These are phyloP conservation scores for Hyaloperonospora brassicae DNA, from an alignment of 352 stramenopile species.

Conservation along the genomic window DNA sequence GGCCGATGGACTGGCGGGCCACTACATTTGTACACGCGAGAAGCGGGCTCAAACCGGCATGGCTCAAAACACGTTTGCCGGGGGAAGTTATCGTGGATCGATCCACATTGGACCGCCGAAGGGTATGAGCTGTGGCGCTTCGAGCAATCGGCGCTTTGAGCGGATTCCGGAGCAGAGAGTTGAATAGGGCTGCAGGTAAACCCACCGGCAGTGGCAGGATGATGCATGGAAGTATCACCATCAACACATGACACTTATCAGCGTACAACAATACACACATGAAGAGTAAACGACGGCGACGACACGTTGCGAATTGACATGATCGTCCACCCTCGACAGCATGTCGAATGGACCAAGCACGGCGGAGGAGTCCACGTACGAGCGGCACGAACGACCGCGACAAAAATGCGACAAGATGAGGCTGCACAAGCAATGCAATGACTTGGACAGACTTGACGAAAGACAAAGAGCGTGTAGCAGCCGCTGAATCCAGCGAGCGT, in stretches of 20 bases:
- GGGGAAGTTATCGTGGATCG: constrained; percentile 66
- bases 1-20: constrained; percentile 49
- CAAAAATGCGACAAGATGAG: background rate
- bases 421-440: background rate
- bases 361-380: constrained; percentile 33
- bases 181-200: constrained; percentile 27
- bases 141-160: constrained; percentile 41
- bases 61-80: constrained; percentile 55
- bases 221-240: constrained; percentile 20
- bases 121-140: constrained; percentile 37
- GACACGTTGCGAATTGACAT: constrained; percentile 18
- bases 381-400: constrained; percentile 12
- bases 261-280: constrained; percentile 4
- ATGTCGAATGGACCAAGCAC: constrained; percentile 23
- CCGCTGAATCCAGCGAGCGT: too few relatives aligned
- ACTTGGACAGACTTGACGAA: background rate
- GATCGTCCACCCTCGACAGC: constrained; percentile 13
- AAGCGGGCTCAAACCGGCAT: constrained; percentile 31
- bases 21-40: constrained; percentile 78
- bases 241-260: constrained; percentile 8
- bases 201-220: constrained; percentile 1
- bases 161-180: constrained; percentile 57
- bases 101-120: constrained; percentile 65
- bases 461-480: too few relatives aligned
- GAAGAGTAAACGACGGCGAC: constrained; percentile 10